phyloP scores from a whole-genome alignment of 306 rosid species.

The Hylodesmum podocarpum region DNA sequence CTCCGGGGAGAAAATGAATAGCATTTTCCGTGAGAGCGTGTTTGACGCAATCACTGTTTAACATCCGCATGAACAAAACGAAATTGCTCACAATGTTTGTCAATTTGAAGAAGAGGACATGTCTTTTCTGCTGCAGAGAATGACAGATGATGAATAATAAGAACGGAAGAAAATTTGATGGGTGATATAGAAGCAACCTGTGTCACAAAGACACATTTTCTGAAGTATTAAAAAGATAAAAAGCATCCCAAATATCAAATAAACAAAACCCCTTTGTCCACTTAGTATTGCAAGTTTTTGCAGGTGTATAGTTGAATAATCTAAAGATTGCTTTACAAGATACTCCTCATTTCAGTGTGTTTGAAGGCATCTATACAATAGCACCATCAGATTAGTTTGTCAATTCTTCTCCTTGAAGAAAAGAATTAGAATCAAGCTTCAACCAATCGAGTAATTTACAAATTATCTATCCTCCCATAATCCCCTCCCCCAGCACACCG shows the following conservation, averaged over 20 bases:
- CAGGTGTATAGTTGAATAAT: neutral
- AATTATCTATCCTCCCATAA: conserved; percentile 23
- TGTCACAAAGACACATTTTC: neutral
- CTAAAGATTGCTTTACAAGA: neutral
- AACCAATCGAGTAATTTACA: conserved; percentile 28
- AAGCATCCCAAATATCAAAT: neutral
- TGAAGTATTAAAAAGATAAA: neutral
- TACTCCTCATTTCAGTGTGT: neutral
- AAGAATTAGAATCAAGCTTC: conserved; percentile 33
- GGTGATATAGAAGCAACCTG: neutral
- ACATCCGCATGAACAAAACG: neutral
- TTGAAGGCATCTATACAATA: conserved; percentile 3
- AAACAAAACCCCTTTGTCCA: neutral
- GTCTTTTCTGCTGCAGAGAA: neutral
- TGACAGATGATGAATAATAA: neutral
- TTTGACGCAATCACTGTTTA: neutral
- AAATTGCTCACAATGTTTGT: neutral
- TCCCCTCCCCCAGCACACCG: neutral
- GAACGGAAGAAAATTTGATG: neutral
- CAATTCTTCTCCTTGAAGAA: conserved; percentile 34
- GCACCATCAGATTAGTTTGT: conserved; percentile 21
- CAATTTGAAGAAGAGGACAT: neutral
- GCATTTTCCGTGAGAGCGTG: neutral
- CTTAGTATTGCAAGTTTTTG: neutral
- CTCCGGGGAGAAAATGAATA: neutral